These are phyloP conservation scores for Chenopodium formosanum DNA, from an alignment of 148 eudicot species.

Conservation along the genomic window DNA sequence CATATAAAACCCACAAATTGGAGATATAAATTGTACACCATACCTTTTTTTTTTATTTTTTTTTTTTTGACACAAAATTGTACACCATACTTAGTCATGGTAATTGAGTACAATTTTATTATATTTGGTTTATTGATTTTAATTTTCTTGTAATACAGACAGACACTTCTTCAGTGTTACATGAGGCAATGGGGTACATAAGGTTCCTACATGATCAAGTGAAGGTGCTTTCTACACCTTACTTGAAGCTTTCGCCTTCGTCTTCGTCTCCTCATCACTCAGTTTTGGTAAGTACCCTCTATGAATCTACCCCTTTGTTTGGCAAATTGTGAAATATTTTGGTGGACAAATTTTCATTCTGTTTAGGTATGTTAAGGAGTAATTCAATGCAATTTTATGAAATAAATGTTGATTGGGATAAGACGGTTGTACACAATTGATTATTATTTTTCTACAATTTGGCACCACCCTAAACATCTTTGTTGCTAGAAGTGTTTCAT, in stretches of 20 bases:
- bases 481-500: background rate
- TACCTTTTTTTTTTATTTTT: too few relatives aligned
- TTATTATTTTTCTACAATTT: constrained; percentile 5
- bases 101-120: background rate
- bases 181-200: constrained; percentile 47
- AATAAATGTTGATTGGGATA: background rate
- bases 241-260: constrained; percentile 24
- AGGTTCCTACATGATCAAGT: constrained; percentile 47
- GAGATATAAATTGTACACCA: background rate
- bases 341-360: too few relatives aligned
- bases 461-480: background rate
- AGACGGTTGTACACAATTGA: background rate
- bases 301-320: background rate
- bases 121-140: background rate
- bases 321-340: too few relatives aligned
- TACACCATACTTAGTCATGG: background rate
- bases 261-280: constrained; percentile 20
- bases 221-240: constrained; percentile 40
- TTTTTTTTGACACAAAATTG: too few relatives aligned
- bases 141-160: constrained; percentile 22
- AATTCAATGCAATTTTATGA: background rate
- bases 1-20: background rate
- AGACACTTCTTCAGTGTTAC: constrained; percentile 45
- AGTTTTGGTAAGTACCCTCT: constrained; percentile 13
- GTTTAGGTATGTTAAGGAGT: background rate